phyloP scores from a whole-genome alignment of 2,329 filamentous ascomycete genomes.

The Pseudopithomyces maydicus region DNA sequence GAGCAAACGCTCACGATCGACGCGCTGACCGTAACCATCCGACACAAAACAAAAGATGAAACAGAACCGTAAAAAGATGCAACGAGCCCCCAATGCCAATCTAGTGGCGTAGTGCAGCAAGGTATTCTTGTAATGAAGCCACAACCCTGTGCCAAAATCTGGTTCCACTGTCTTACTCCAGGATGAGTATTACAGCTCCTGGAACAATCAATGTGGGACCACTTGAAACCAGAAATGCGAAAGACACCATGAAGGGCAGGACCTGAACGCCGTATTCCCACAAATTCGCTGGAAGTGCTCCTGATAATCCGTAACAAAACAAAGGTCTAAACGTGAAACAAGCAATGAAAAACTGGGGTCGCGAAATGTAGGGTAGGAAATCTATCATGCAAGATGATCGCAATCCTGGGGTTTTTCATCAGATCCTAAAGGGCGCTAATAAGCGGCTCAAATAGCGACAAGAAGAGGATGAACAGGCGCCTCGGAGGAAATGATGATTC shows the following conservation, averaged over 20 bases:
- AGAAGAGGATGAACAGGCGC: slow-evolving; percentile 30
- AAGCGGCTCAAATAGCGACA: slow-evolving; percentile 43
- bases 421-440: slow-evolving; percentile 42
- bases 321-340: slow-evolving; percentile 38
- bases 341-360: slow-evolving; percentile 29
- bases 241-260: slow-evolving; percentile 23
- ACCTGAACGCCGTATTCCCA: slow-evolving; percentile 37
- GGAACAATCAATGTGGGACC: neutral
- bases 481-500: slow-evolving; percentile 9
- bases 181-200: neutral
- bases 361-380: slow-evolving; percentile 29
- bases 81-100: slow-evolving; percentile 28
- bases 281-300: slow-evolving; percentile 42
- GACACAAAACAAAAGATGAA: slow-evolving; percentile 12
- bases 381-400: slow-evolving; percentile 48
- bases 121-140: slow-evolving; percentile 34
- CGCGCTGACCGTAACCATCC: neutral
- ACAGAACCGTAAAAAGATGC: slow-evolving; percentile 39
- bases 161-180: neutral
- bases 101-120: slow-evolving; percentile 30
- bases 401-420: slow-evolving; percentile 41
- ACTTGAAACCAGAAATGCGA: slow-evolving; percentile 7
- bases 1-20: slow-evolving; percentile 2
- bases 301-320: slow-evolving; percentile 30
- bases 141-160: neutral